These are phyloP conservation scores for Amphicarpaea edgeworthii DNA, from an alignment of 306 rosid genomes.

Conservation along the genomic window DNA sequence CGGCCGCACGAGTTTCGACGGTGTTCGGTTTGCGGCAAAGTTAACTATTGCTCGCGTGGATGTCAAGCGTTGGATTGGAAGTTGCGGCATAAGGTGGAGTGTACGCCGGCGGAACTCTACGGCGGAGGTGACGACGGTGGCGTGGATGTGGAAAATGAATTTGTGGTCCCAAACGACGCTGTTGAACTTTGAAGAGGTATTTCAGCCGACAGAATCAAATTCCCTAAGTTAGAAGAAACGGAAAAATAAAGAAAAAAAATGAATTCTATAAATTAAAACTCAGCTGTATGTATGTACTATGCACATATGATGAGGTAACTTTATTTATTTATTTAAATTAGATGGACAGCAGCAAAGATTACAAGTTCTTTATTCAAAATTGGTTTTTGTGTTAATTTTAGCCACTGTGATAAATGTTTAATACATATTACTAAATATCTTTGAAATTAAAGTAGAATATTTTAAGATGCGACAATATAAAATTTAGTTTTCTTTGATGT, in stretches of 20 bases:
- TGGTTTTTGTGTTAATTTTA: background rate
- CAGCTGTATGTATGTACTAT: background rate
- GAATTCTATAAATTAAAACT: background rate
- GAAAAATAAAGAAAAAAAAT: background rate
- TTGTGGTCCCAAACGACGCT: conserved; percentile 19
- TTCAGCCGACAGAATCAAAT: background rate
- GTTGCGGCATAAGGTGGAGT: conserved; percentile 66
- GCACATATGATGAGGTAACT: conserved; percentile 6
- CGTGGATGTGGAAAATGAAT: conserved; percentile 10
- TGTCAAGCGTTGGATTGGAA: conserved; percentile 96
- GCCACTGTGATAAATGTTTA: background rate
- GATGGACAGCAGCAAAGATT: too few relatives aligned
- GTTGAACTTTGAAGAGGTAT: conserved; percentile 24
- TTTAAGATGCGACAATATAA: background rate
- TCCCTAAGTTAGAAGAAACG: background rate
- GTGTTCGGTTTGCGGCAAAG: conserved; percentile 87
- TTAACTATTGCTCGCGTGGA: conserved; percentile 85
- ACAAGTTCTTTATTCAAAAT: background rate
- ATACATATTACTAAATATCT: background rate
- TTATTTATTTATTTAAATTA: background rate
- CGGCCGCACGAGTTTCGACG: conserved; percentile 86
- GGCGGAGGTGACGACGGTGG: conserved; percentile 32
- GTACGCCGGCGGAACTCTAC: conserved; percentile 55
- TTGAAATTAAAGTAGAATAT: background rate
- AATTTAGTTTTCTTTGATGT: background rate